Conservation (phyloP, 352 stramenopile species). For the Globisporangium mamillatum region DNA sequence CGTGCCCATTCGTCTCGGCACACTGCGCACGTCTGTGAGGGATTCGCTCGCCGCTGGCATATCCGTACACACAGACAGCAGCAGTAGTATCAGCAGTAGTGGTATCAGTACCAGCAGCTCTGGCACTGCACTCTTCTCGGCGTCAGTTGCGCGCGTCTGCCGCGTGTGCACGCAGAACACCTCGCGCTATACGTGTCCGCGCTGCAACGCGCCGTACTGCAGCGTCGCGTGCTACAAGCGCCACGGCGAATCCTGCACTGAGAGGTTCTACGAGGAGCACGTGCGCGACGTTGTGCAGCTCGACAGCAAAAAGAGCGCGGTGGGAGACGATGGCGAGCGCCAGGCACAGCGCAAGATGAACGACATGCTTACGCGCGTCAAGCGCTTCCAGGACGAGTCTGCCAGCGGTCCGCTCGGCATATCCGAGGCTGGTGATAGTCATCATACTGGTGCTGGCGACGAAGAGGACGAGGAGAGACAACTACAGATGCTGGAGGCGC, state of each 20-base stretch:
- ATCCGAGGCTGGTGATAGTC: neutral
- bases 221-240: constrained; percentile 71
- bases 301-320: constrained; percentile 16
- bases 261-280: constrained; percentile 76
- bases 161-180: constrained; percentile 56
- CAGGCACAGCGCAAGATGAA: constrained; percentile 35
- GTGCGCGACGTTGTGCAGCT: constrained; percentile 57
- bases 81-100: neutral
- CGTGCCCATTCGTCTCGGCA: constrained; percentile 64
- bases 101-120: neutral
- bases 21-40: constrained; percentile 41
- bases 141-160: constrained; percentile 52
- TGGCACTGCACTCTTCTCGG: constrained; percentile 16
- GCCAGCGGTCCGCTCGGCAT: neutral
- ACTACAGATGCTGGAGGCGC: constrained; percentile 25
- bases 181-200: constrained; percentile 80
- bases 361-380: constrained; percentile 48
- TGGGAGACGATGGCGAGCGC: constrained; percentile 22
- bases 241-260: constrained; percentile 68
- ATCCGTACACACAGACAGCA: constrained; percentile 8
- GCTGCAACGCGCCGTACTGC: constrained; percentile 80
- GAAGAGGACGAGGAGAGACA: constrained; percentile 27
- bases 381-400: constrained; percentile 52
- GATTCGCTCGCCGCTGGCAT: constrained; percentile 18
- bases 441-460: neutral